Percentiles rank a stretch among this genome's conserved stretches.
Conservation (phyloP, 1,284 basidiomycete genomes). For the Austroboletus niveus region DNA sequence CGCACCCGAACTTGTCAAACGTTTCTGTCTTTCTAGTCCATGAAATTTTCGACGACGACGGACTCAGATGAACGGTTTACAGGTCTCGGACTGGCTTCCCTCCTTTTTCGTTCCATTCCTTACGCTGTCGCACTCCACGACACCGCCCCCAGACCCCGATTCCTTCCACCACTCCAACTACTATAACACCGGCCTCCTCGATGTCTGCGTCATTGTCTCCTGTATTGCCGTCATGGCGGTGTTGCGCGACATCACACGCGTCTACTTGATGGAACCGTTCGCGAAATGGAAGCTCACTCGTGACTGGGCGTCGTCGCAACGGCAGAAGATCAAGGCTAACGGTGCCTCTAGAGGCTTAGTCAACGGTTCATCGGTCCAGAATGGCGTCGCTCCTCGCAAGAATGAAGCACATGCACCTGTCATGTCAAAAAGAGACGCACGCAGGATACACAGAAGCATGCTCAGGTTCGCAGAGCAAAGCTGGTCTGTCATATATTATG, state of each 20-base stretch:
- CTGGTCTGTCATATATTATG: conserved; percentile 85
- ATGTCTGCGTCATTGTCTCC: conserved; percentile 69
- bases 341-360: conserved; percentile 27
- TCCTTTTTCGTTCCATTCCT: conserved; percentile 65
- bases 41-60: conserved; percentile 35
- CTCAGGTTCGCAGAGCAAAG: conserved; percentile 93
- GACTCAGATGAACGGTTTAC: conserved; percentile 34
- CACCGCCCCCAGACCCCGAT: conserved; percentile 55
- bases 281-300: conserved; percentile 68
- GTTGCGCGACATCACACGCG: conserved; percentile 71
- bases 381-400: conserved; percentile 23
- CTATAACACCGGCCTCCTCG: conserved; percentile 69
- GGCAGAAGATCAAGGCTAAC: conserved; percentile 28
- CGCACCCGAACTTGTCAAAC: conserved; percentile 5
- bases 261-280: conserved; percentile 75
- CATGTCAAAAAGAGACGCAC: conserved; percentile 44
- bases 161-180: conserved; percentile 66
- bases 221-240: conserved; percentile 79
- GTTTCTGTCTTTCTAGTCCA: conserved; percentile 14
- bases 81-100: conserved; percentile 46
- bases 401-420: conserved; percentile 15
- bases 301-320: conserved; percentile 39
- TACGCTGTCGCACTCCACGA: conserved; percentile 69
- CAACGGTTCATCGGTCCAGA: conserved; percentile 33
- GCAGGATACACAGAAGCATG: conserved; percentile 66